Evolutionary conservation across 2,329 filamentous ascomycete genomes (phyloP).

Genomic region (Raffaelea deltoideospora): DNA sequence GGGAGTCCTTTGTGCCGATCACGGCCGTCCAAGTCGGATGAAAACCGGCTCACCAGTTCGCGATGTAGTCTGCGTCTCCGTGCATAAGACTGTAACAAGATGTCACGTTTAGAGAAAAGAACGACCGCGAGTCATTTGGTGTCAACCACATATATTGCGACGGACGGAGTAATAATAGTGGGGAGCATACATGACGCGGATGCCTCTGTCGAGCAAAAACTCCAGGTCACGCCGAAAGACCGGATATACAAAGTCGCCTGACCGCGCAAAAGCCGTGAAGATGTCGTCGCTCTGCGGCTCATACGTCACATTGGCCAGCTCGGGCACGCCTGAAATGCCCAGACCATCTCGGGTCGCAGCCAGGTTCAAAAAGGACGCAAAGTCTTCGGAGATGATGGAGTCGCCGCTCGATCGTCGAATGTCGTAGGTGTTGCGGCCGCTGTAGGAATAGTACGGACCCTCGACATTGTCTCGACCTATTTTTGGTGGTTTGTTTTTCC

Average conservation of each 20-base stretch:
- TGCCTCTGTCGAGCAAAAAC: conserved; percentile 28
- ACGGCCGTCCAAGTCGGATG: no score
- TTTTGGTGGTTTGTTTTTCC: no score
- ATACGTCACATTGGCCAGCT: conserved; percentile 26
- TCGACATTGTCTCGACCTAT: conserved; percentile 37
- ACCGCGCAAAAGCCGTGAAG: conserved; percentile 3
- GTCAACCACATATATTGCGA: no score
- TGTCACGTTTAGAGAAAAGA: background rate
- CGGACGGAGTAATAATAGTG: background rate
- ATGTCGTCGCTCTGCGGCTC: conserved; percentile 21
- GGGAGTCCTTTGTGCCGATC: no score
- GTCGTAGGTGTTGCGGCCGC: conserved; percentile 35
- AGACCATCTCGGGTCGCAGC: conserved; percentile 35
- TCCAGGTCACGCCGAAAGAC: conserved; percentile 26
- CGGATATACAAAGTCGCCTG: conserved; percentile 31
- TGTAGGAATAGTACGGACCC: conserved; percentile 24
- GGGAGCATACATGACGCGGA: conserved; percentile 27
- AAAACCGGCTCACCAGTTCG: conserved; percentile 24
- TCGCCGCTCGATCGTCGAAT: conserved; percentile 33
- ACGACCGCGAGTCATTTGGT: no score
- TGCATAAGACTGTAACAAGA: conserved; percentile 38
- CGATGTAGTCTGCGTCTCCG: conserved; percentile 28
- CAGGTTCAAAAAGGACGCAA: conserved; percentile 41
- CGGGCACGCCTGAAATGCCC: conserved; percentile 25
- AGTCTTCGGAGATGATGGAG: conserved; percentile 40